Percentiles rank a stretch among this genome's conserved stretches.
phyloP scores from a whole-genome alignment of 805 yeast species.

The Ogataea ganodermae region DNA sequence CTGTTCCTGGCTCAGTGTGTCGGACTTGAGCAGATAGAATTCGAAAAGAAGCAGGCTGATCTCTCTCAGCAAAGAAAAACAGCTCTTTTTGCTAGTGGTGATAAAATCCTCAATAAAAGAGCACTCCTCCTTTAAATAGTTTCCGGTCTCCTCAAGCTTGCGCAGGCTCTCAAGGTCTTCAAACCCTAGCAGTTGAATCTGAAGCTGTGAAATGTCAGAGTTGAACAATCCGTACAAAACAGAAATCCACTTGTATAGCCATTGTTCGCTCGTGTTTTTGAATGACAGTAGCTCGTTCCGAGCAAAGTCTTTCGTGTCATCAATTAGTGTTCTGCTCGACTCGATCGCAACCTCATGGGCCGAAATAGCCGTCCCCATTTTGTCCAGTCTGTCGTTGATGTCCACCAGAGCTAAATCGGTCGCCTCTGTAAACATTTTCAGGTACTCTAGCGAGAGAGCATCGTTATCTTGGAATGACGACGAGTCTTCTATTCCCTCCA shows the following conservation, averaged over 20 bases:
- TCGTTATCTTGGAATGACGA: slow-evolving; percentile 3
- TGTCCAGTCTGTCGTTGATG: slow-evolving; percentile 21
- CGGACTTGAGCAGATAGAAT: slow-evolving; percentile 27
- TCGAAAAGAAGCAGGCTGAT: slow-evolving; percentile 31
- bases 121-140: slow-evolving; percentile 25
- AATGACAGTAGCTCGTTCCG: slow-evolving; percentile 14
- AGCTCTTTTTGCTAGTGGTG: slow-evolving; percentile 26
- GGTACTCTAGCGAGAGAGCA: slow-evolving; percentile 1
- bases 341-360: slow-evolving; percentile 14
- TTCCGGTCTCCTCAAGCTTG: slow-evolving; percentile 26
- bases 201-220: slow-evolving; percentile 28
- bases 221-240: slow-evolving; percentile 31
- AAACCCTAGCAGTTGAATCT: slow-evolving; percentile 29
- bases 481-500: slow-evolving; percentile 15
- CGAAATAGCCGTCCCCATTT: slow-evolving; percentile 11
- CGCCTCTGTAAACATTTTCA: slow-evolving; percentile 22
- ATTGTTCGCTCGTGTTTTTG: slow-evolving; percentile 21
- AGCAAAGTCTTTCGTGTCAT: slow-evolving; percentile 11
- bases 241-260: slow-evolving; percentile 33
- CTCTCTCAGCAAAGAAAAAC: slow-evolving; percentile 27
- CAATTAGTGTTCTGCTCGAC: slow-evolving; percentile 11
- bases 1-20: slow-evolving; percentile 17
- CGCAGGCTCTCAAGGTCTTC: slow-evolving; percentile 26
- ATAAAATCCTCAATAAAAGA: slow-evolving; percentile 24
- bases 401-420: slow-evolving; percentile 25